Evolutionary conservation across 768 basidiomycete species (phyloP).

Genomic region (Psilocybe sp.): DNA sequence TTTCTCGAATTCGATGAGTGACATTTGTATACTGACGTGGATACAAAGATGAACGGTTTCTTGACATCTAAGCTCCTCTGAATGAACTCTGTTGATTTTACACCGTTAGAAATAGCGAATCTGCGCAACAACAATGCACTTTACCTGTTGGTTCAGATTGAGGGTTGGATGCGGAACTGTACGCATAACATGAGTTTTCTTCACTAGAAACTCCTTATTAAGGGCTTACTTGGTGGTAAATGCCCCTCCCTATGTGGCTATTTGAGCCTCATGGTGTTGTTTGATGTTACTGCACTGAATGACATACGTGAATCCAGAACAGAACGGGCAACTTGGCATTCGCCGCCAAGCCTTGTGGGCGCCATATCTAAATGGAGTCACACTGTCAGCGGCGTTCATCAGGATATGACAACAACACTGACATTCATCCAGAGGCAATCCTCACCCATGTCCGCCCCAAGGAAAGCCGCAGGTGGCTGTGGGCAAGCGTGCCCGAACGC

Average conservation of each 20-base stretch:
- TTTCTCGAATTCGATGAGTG: background rate
- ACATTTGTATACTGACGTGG: slow-evolving; percentile 41
- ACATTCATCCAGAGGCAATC: slow-evolving; percentile 59
- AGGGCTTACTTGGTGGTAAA: slow-evolving; percentile 37
- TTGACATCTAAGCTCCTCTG: slow-evolving; percentile 41
- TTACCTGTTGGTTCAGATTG: slow-evolving; percentile 47
- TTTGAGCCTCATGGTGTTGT: background rate
- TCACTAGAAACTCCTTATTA: background rate
- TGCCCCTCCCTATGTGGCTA: slow-evolving; percentile 41
- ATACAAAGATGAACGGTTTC: slow-evolving; percentile 55
- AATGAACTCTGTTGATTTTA: slow-evolving; percentile 36
- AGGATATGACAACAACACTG: slow-evolving; percentile 6
- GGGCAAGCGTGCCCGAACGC: slow-evolving; percentile 56
- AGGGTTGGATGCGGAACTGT: slow-evolving; percentile 39
- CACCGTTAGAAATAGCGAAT: background rate
- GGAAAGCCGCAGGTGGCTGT: slow-evolving; percentile 32
- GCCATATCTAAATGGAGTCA: slow-evolving; percentile 28
- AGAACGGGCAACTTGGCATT: slow-evolving; percentile 34
- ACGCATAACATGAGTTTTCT: background rate
- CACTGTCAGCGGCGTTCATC: background rate
- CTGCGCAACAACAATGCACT: background rate
- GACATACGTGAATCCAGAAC: slow-evolving; percentile 33
- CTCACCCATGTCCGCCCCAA: slow-evolving; percentile 46
- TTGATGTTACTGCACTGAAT: background rate
- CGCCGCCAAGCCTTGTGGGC: slow-evolving; percentile 24